Conservation (phyloP, 2,329 filamentous ascomycete genomes). For the Fusarium phyllophilum region DNA sequence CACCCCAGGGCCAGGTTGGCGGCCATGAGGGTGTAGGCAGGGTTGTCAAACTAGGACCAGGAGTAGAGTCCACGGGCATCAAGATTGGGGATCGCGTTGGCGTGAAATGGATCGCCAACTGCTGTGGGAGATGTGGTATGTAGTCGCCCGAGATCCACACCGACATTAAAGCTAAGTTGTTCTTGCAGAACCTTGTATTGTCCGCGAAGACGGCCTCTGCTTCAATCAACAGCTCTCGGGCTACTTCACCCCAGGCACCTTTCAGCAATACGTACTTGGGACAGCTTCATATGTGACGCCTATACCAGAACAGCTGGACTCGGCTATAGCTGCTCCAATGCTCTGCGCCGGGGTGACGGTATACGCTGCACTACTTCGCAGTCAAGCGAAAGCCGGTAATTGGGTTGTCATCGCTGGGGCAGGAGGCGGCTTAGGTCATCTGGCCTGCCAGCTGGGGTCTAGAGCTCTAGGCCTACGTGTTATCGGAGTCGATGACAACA, state of each 20-base stretch:
- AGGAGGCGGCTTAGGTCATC: background rate
- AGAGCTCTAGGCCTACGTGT: background rate
- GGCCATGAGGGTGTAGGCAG: background rate
- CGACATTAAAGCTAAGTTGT: rapidly evolving
- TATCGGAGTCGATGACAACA: rapidly evolving
- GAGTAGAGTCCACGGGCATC: background rate
- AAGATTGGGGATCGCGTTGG: background rate
- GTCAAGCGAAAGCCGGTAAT: background rate
- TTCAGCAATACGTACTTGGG: background rate
- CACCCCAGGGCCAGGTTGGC: background rate
- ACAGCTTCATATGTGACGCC: background rate
- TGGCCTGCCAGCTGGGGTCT: rapidly evolving
- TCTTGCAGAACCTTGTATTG: background rate
- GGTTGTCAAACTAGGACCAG: background rate
- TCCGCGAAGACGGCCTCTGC: background rate
- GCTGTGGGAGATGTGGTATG: background rate
- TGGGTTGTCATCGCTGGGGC: background rate
- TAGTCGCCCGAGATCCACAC: rapidly evolving
- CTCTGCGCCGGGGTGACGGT: background rate
- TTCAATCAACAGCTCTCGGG: background rate
- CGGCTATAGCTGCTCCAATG: background rate
- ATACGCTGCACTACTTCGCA: rapidly evolving
- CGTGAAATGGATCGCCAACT: background rate
- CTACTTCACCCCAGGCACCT: background rate
- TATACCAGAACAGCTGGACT: background rate